Percentiles rank a stretch among this genome's conserved stretches.
These are phyloP conservation scores for Cutaneotrichosporon mucoides DNA, from an alignment of 1,284 basidiomycete genomes.

Conservation along the genomic window DNA sequence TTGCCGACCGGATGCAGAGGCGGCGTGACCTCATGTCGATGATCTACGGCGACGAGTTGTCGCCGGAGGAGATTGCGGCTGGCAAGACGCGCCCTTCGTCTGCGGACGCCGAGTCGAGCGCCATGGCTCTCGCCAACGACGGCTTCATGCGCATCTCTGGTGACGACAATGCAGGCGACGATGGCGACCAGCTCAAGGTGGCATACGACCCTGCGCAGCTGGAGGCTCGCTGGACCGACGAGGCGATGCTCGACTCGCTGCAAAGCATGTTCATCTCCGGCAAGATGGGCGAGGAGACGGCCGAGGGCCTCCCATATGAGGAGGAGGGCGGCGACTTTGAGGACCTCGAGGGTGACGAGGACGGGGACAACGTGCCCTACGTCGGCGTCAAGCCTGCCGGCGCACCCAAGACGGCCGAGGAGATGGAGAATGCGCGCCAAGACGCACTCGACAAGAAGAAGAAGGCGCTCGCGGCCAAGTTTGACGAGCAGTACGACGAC, in stretches of 20 bases:
- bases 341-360: constrained; percentile 54
- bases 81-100: constrained; percentile 48
- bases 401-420: constrained; percentile 12
- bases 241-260: constrained; percentile 79
- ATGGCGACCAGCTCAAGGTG: constrained; percentile 70
- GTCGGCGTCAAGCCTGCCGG: constrained; percentile 39
- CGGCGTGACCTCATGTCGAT: constrained; percentile 76
- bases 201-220: constrained; percentile 55
- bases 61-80: constrained; percentile 66
- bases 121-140: constrained; percentile 50
- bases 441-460: constrained; percentile 77
- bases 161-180: constrained; percentile 47
- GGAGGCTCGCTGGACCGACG: constrained; percentile 70
- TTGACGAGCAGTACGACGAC: constrained; percentile 95
- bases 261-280: constrained; percentile 90
- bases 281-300: constrained; percentile 39
- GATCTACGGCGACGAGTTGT: constrained; percentile 70
- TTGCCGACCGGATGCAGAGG: constrained; percentile 51
- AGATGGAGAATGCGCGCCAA: constrained; percentile 52
- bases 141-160: constrained; percentile 69
- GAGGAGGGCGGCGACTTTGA: constrained; percentile 54
- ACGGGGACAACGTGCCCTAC: constrained; percentile 48
- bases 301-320: constrained; percentile 49
- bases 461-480: constrained; percentile 85
- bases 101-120: constrained; percentile 42